Percentiles rank a stretch among this genome's conserved stretches.
Evolutionary conservation across 2,329 filamentous ascomycete species (phyloP).

Genomic region (Phyllosticta citriasiana): DNA sequence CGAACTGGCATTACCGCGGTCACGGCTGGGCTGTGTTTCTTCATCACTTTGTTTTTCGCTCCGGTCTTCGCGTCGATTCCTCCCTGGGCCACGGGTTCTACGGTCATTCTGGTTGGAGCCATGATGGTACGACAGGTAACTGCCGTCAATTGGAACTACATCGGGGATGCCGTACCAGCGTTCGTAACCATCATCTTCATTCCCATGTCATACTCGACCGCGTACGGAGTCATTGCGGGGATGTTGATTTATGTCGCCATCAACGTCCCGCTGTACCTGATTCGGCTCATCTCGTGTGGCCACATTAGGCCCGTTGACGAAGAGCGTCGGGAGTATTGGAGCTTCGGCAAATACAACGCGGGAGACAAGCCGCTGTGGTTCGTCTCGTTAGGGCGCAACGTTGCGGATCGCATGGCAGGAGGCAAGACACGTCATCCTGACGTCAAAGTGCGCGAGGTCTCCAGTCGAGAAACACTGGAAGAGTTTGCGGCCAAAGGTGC

Average conservation of each 20-base stretch:
- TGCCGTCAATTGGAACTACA: conserved; percentile 83
- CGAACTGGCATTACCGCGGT: conserved; percentile 75
- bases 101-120: conserved; percentile 42
- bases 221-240: conserved; percentile 74
- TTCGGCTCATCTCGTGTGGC: conserved; percentile 56
- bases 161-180: conserved; percentile 73
- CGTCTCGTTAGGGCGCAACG: conserved; percentile 19
- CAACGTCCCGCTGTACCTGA: conserved; percentile 59
- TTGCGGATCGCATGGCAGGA: conserved; percentile 55
- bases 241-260: conserved; percentile 66
- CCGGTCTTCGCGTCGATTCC: conserved; percentile 86
- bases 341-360: conserved; percentile 44
- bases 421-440: background rate
- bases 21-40: conserved; percentile 70
- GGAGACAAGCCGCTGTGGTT: conserved; percentile 31
- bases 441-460: conserved; percentile 1
- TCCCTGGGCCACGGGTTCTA: conserved; percentile 75
- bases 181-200: conserved; percentile 77
- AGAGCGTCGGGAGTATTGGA: conserved; percentile 69
- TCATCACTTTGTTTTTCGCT: conserved; percentile 80
- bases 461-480: background rate
- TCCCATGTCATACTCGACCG: conserved; percentile 83
- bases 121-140: conserved; percentile 65
- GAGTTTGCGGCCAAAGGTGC: background rate
- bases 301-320: conserved; percentile 66